Conservation (phyloP, 23 red algal genomes). For the Gracilaria gracilis region DNA sequence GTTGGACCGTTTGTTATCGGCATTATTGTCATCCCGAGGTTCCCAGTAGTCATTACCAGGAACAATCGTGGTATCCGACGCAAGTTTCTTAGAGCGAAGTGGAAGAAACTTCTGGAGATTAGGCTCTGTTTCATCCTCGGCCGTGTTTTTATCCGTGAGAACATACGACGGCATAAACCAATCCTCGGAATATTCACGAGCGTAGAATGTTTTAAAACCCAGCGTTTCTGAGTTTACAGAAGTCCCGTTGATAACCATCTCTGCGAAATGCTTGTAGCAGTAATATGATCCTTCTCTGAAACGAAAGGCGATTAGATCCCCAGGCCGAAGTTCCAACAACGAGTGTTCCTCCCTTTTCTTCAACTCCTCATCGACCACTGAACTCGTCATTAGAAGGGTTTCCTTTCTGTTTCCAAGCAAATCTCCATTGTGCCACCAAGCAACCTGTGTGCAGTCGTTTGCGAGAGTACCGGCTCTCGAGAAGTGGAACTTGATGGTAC, state of each 20-base stretch:
- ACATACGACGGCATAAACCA: conserved; percentile 61
- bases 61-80: conserved; percentile 6
- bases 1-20: conserved; percentile 55
- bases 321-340: conserved; percentile 58
- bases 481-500: conserved; percentile 52
- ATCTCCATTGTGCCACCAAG: conserved; percentile 75
- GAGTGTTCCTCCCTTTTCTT: conserved; percentile 47
- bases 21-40: conserved; percentile 40
- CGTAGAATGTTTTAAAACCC: conserved; percentile 39
- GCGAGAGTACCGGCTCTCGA: conserved; percentile 37
- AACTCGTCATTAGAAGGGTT: background rate
- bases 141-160: conserved; percentile 52
- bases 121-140: conserved; percentile 56
- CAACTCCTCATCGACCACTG: conserved; percentile 40
- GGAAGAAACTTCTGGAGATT: conserved; percentile 60
- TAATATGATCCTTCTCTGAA: conserved; percentile 62
- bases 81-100: conserved; percentile 43
- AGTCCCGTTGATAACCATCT: conserved; percentile 65
- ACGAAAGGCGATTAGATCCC: conserved; percentile 65
- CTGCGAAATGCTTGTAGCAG: conserved; percentile 66
- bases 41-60: conserved; percentile 70
- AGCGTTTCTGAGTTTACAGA: conserved; percentile 26
- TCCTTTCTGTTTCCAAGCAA: conserved; percentile 37
- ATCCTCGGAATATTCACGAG: conserved; percentile 48
- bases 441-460: conserved; percentile 54